Base-by-base conservation (phyloP, 495 filamentous ascomycete species). In the Paragyromitra xinjiangensis region DNA sequence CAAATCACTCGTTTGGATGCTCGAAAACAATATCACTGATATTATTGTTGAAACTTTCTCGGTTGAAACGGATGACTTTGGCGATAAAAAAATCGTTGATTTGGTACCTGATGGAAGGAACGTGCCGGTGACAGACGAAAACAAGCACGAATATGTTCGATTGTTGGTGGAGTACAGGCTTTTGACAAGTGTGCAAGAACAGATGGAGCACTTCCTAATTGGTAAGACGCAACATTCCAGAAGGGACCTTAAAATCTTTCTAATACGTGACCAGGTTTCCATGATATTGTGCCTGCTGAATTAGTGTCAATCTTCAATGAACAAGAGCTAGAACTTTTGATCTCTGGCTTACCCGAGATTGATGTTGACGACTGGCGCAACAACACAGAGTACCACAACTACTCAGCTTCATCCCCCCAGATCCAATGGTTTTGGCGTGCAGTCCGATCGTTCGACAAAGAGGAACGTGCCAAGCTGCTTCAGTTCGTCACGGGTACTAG, bases 371-470 rank as follows among this genome's bases (percentile, higher is more conserved):
- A 99, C 86, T 99, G 95, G 95, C 97, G 97, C 89, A 92, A 92
- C 84, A 96, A 97, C 84, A 97, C 94, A 22, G 96, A 98, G 82
- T 98, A 98, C 81, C 95, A 98, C 84, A 98, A 98, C 84, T 99
- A 98, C 86, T 92, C 92, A 16, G 91, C 93, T 37, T 93, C 94
- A 0, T 97, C 95, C 1, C 91, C 94, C 29, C 95, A 99, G 82
- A 98, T 99, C 79, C 95, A 99, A 84, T 98, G 95, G 96, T 98
- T 99, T 90, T 99, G 95, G 95, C 91, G 95, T 80, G 95, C 96
- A 3, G 92, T 99, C 53, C 92, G 96, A 78, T 97, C 94, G 6
- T 99, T 97, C 81, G 95, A 99, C 86, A 98, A 98, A 86, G 95
- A 99, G 86, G 95, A 98, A 84, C 93, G 93, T 69, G 95, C 95